Conservation (phyloP, 1,139 yeast genomes). For the Geotrichum macrosporum region DNA sequence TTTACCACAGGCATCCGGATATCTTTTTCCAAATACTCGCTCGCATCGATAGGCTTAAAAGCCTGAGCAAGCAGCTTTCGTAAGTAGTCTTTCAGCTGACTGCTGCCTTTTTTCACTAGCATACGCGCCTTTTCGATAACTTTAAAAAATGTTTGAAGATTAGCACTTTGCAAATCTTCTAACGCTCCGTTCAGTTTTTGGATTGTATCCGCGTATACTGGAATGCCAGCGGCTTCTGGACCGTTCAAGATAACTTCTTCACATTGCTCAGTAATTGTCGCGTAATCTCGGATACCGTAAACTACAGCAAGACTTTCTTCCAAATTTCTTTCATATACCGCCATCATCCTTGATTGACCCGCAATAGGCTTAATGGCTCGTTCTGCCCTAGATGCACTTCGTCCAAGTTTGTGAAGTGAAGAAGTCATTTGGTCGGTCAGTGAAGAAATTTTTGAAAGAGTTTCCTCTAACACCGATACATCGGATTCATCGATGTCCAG, state of each 20-base stretch:
- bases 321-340: slow-evolving; percentile 50
- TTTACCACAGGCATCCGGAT: slow-evolving; percentile 27
- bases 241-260: slow-evolving; percentile 27
- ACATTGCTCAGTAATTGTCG: slow-evolving; percentile 42
- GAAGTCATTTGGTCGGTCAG: slow-evolving; percentile 54
- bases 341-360: slow-evolving; percentile 55
- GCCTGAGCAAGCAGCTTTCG: slow-evolving; percentile 24
- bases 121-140: slow-evolving; percentile 32
- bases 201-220: slow-evolving; percentile 28
- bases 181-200: slow-evolving; percentile 28
- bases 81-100: slow-evolving; percentile 28
- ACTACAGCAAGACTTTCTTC: slow-evolving; percentile 59
- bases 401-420: slow-evolving; percentile 54
- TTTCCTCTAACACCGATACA: slow-evolving; percentile 74
- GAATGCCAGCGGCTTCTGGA: slow-evolving; percentile 28
- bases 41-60: slow-evolving; percentile 30
- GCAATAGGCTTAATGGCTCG: slow-evolving; percentile 67
- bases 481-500: slow-evolving; percentile 64
- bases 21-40: slow-evolving; percentile 22
- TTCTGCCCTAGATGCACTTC: slow-evolving; percentile 59
- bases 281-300: slow-evolving; percentile 61
- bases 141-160: slow-evolving; percentile 32
- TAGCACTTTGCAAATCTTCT: slow-evolving; percentile 28
- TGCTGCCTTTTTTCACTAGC: slow-evolving; percentile 28
- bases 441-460: slow-evolving; percentile 54